phyloP scores from a whole-genome alignment of 768 basidiomycete species.

The Podaxis carcinomalis region DNA sequence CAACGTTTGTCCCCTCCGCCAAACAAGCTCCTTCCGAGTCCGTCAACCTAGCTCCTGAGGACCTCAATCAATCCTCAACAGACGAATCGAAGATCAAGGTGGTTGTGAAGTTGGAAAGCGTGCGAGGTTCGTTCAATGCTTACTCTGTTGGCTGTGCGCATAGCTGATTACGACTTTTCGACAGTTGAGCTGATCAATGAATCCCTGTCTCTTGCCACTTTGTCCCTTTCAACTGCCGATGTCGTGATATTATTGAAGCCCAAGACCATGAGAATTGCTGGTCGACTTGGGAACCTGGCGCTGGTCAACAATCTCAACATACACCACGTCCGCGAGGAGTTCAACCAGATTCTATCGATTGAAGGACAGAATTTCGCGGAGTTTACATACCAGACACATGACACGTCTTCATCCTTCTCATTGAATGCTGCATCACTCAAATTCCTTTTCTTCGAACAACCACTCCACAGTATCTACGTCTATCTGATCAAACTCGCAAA shows the following conservation, averaged over 20 bases:
- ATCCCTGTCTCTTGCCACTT: conserved; percentile 67
- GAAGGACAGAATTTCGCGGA: conserved; percentile 93
- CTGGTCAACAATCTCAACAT: conserved; percentile 68
- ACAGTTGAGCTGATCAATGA: conserved; percentile 81
- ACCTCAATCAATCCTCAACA: neutral
- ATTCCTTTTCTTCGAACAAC: conserved; percentile 83
- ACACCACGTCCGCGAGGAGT: conserved; percentile 52
- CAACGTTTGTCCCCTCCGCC: conserved; percentile 73
- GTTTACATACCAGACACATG: conserved; percentile 90
- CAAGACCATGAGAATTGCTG: conserved; percentile 73
- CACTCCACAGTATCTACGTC: conserved; percentile 83
- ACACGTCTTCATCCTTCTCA: conserved; percentile 70
- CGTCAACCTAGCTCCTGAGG: neutral
- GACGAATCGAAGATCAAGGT: conserved; percentile 62
- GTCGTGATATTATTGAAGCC: conserved; percentile 71
- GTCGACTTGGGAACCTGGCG: conserved; percentile 78
- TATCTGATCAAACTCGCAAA: conserved; percentile 84
- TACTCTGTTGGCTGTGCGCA: neutral
- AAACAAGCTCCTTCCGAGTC: neutral
- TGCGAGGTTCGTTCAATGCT: conserved; percentile 53
- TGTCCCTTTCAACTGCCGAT: conserved; percentile 87
- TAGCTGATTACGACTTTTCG: neutral
- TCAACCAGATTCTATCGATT: conserved; percentile 86
- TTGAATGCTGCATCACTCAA: conserved; percentile 88
- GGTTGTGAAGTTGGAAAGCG: conserved; percentile 76